Evolutionary conservation across 768 basidiomycete genomes (phyloP).

Genomic region (Tremella fuciformis): DNA sequence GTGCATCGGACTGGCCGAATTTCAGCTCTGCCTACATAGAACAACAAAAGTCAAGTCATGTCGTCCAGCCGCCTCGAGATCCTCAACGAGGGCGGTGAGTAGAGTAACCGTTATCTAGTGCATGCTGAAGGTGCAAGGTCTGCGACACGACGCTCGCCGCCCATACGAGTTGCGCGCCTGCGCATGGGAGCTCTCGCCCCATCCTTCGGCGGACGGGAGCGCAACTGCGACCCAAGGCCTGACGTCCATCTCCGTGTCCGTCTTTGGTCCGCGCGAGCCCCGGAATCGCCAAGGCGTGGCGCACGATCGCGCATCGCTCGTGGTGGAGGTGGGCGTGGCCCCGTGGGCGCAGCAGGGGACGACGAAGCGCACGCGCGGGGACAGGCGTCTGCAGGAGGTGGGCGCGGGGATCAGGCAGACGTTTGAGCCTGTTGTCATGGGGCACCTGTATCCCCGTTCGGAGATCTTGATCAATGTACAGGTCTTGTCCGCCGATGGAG

Average conservation of each 20-base stretch:
- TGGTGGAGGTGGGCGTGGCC: conserved; percentile 81
- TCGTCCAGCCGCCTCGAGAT: conserved; percentile 46
- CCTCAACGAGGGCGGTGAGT: conserved; percentile 49
- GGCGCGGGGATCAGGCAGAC: conserved; percentile 84
- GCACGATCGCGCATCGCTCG: conserved; percentile 83
- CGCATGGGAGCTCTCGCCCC: conserved; percentile 68
- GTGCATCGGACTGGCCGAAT: no score
- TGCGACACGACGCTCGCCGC: conserved; percentile 87
- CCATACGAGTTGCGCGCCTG: conserved; percentile 86
- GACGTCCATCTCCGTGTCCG: conserved; percentile 79
- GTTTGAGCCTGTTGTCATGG: conserved; percentile 92
- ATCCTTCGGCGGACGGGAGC: conserved; percentile 76
- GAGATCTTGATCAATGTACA: conserved; percentile 93
- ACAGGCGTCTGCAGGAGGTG: conserved; percentile 87
- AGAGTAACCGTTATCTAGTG: background rate
- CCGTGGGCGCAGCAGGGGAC: conserved; percentile 77
- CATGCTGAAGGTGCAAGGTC: conserved; percentile 47
- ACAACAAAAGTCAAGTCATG: conserved; percentile 14
- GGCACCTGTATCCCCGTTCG: conserved; percentile 84
- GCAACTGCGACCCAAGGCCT: conserved; percentile 82
- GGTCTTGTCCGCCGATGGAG: conserved; percentile 88
- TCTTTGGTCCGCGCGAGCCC: conserved; percentile 89
- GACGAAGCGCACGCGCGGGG: conserved; percentile 70
- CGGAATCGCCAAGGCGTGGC: conserved; percentile 72
- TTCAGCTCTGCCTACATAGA: no score